Evolutionary conservation across 208 protist genomes (phyloP), one percentile per base, ranked within the genome.

Genomic region (Acanthamoeba triangularis): DNA sequence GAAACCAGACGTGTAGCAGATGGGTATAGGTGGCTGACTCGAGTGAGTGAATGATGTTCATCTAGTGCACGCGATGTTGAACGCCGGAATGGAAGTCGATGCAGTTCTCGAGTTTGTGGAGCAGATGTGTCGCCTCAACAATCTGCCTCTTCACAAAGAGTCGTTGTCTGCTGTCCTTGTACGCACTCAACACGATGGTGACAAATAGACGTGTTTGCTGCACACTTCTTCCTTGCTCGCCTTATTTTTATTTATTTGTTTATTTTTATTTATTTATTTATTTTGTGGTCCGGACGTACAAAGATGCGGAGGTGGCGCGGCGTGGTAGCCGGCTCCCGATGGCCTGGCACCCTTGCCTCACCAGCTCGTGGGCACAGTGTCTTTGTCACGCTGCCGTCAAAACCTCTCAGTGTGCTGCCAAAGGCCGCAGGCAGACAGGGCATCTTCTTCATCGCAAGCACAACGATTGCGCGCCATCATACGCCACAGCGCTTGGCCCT

Each of bases 121-220:
- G 52, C 25, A 37, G 80, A 54, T 65, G 80, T 88, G 80, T n/a
- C 80, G 49, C n/a, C 23, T 63, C 80, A 56, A 88, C 80, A 59
- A 63, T 6, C 23, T 88, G 16, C 49, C 49, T 14, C 28, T 88
- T 28, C 23, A 20, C n/a, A 23, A 25, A 28, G 47, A 88, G 49
- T 14, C 80, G 20, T 49, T 88, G 33, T 54, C 80, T 13, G 80
- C 80, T 28, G 13, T 63, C 13, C 80, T 88, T 28, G 80, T 65
- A 88, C 80, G 69, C 67, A 37, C 28, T 6, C 61, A 69, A 6
- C 25, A 69, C 61, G 25, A 69, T 69, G 61, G 61, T 28, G 44
- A 47, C 44, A 47, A 47, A 47, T 47, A 47, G 44, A 47, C 13
- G 14, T 69, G 4, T 69, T 69, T 30, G 6, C 20, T 30, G n/a